These are phyloP conservation scores for Glomus cerebriforme DNA, from an alignment of 192 early-diverging fungal genomes.

Conservation along the genomic window DNA sequence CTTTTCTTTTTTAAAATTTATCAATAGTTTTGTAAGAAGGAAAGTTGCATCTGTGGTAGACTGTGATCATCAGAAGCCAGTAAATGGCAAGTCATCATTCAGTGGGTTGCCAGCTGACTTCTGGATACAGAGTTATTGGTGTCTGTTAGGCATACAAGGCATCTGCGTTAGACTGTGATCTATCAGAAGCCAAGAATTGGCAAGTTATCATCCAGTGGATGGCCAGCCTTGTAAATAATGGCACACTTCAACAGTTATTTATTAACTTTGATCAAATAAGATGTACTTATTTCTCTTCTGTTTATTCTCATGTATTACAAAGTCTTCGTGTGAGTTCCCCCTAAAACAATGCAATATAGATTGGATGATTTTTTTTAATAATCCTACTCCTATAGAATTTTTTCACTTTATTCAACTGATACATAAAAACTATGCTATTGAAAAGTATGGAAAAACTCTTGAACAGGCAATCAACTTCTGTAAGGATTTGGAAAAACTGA, in stretches of 20 bases:
- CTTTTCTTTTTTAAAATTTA: slow-evolving; percentile 6
- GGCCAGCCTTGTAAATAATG: slow-evolving; percentile 29
- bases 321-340: no score
- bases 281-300: slow-evolving; percentile 6
- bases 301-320: neutral
- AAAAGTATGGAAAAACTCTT: slow-evolving; percentile 2
- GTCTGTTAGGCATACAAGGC: neutral
- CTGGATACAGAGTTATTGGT: slow-evolving; percentile 22
- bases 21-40: slow-evolving; percentile 7
- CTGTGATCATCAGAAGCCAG: slow-evolving; percentile 31
- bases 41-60: slow-evolving; percentile 27
- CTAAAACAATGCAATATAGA: neutral
- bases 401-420: slow-evolving; percentile 21
- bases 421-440: slow-evolving; percentile 17
- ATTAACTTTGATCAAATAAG: slow-evolving; percentile 12
- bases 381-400: slow-evolving; percentile 18
- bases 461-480: neutral
- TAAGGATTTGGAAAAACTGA: neutral
- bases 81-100: slow-evolving; percentile 32
- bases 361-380: slow-evolving; percentile 28
- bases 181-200: slow-evolving; percentile 33
- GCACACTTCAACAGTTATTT: slow-evolving; percentile 6
- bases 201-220: slow-evolving; percentile 31
- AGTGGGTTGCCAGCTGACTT: slow-evolving; percentile 30
- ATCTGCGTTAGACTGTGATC: slow-evolving; percentile 27